Evolutionary conservation across 805 yeast genomes (phyloP).

Genomic region (Jamesozyma jinghongensis): DNA sequence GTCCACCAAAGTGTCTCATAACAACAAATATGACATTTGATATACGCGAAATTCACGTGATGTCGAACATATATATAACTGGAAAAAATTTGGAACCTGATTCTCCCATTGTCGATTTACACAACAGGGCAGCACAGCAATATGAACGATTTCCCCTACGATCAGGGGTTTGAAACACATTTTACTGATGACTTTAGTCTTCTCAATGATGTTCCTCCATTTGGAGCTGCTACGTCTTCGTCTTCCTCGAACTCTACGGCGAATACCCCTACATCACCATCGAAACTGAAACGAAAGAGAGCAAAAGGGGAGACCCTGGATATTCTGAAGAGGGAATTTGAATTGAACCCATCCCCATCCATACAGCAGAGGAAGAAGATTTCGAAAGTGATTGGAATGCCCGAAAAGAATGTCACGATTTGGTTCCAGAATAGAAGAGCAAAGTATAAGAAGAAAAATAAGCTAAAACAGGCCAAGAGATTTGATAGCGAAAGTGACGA

Average conservation of each 20-base stretch:
- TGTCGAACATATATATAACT: too few species aligned
- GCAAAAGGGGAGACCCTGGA: constrained; percentile 77
- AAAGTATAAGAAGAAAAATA: constrained; percentile 46
- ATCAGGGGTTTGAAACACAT: constrained; percentile 9
- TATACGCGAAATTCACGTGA: too few species aligned
- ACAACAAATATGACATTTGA: too few species aligned
- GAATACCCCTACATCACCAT: not conserved
- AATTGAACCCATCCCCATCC: constrained; percentile 64
- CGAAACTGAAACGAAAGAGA: constrained; percentile 46
- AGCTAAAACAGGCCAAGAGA: not conserved
- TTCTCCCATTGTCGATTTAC: too few species aligned
- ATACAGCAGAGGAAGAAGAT: constrained; percentile 62
- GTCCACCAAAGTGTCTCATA: too few species aligned
- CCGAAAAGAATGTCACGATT: constrained; percentile 80
- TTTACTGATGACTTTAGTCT: constrained; percentile 4
- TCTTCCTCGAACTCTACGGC: not conserved
- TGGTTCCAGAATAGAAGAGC: constrained; percentile 92
- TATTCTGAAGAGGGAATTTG: constrained; percentile 58
- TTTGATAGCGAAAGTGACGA: not conserved
- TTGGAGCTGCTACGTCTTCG: not conserved
- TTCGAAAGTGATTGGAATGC: constrained; percentile 65
- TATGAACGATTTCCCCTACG: constrained; percentile 7
- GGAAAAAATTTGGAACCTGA: too few species aligned
- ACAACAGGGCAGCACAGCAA: not conserved
- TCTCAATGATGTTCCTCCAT: not conserved